Evolutionary conservation across 2,329 filamentous ascomycete genomes (phyloP).

Genomic region (Arthroderma uncinatum): DNA sequence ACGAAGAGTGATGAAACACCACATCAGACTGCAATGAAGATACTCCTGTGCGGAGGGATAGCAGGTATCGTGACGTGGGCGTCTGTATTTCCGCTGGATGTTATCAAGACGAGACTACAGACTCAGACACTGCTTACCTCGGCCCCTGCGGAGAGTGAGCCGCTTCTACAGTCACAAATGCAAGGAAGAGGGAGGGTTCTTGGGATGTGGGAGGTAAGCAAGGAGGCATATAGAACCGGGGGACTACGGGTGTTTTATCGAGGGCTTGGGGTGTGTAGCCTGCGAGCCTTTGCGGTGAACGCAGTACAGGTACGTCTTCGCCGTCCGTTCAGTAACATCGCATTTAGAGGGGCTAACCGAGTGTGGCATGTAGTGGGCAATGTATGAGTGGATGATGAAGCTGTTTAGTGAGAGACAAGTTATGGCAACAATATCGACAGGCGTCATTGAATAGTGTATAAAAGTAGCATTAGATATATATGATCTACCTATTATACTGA

Average conservation of each 20-base stretch:
- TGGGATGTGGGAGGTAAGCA: conserved; percentile 54
- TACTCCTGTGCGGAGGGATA: conserved; percentile 72
- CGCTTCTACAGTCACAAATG: conserved; percentile 16
- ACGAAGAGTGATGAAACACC: conserved; percentile 37
- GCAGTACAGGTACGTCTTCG: conserved; percentile 52
- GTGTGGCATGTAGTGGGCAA: conserved; percentile 55
- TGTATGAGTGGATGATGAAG: conserved; percentile 80
- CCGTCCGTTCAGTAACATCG: not conserved
- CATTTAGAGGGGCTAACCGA: conserved; percentile 7
- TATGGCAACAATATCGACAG: not conserved
- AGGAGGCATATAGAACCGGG: conserved; percentile 52
- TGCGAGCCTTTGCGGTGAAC: conserved; percentile 83
- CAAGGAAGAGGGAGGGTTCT: conserved; percentile 19
- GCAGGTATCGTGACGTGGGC: conserved; percentile 83
- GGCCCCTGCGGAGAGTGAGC: conserved; percentile 17
- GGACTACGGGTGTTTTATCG: conserved; percentile 57
- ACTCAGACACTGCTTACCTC: conserved; percentile 42
- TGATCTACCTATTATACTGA: not conserved
- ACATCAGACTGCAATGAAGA: conserved; percentile 46
- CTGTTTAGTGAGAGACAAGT: not conserved
- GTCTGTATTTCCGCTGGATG: conserved; percentile 81
- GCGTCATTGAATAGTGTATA: not conserved
- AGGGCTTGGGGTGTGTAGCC: conserved; percentile 68
- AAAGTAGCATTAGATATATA: not conserved
- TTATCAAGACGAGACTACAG: conserved; percentile 88